A percentile compares a stretch with the other conserved stretches of the same genome.
Conservation (phyloP, 2,329 filamentous ascomycete species). For the Talaromyces marneffei region DNA sequence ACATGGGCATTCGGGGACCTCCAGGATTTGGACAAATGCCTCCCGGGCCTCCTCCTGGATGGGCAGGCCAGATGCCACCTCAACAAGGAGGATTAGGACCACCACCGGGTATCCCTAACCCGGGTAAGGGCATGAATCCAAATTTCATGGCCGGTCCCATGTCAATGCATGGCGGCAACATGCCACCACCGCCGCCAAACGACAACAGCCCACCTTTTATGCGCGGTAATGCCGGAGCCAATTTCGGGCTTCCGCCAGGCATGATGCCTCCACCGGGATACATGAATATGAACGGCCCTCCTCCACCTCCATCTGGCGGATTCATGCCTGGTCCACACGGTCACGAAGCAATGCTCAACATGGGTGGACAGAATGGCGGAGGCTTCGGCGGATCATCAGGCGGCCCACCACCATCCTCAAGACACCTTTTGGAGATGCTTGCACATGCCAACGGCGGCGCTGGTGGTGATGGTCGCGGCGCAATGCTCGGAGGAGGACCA, state of each 20-base stretch:
- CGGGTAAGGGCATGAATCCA: conserved; percentile 33
- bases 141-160: conserved; percentile 33
- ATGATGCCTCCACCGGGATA: conserved; percentile 44
- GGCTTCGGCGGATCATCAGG: conserved; percentile 34
- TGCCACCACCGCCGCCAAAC: conserved; percentile 23
- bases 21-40: conserved; percentile 41
- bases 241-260: conserved; percentile 35
- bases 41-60: conserved; percentile 28
- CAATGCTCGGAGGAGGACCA: conserved; percentile 26
- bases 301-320: conserved; percentile 25
- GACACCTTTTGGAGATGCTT: conserved; percentile 42
- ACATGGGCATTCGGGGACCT: conserved; percentile 39
- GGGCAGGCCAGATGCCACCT: conserved; percentile 31
- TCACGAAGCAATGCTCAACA: conserved; percentile 35
- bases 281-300: conserved; percentile 35
- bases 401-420: conserved; percentile 33
- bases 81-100: conserved; percentile 33
- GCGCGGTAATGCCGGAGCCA: conserved; percentile 25
- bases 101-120: conserved; percentile 36
- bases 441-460: conserved; percentile 29
- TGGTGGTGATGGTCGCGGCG: conserved; percentile 25
- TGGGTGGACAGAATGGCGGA: conserved; percentile 27
- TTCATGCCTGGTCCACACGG: conserved; percentile 32
- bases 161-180: conserved; percentile 28
- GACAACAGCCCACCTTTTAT: conserved; percentile 36